Evolutionary conservation across 2,329 filamentous ascomycete genomes (phyloP).

Genomic region (Fusarium staphyleae): DNA sequence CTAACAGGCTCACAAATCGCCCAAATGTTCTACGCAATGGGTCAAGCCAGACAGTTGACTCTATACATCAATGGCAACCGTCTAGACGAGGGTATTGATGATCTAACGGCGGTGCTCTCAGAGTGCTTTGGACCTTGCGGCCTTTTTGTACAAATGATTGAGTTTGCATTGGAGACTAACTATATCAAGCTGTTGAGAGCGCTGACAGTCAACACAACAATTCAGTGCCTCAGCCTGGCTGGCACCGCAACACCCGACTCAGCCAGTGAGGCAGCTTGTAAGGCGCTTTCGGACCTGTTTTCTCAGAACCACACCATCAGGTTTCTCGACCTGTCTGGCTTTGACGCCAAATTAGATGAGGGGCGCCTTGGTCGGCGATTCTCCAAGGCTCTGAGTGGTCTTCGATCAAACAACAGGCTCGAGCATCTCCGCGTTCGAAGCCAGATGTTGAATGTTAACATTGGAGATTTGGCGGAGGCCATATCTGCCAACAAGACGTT

Average conservation of each 20-base stretch:
- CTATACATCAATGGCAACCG: slow-evolving; percentile 60
- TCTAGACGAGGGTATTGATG: slow-evolving; percentile 59
- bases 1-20: slow-evolving; percentile 59
- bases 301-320: slow-evolving; percentile 58
- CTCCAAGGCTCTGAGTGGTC: slow-evolving; percentile 56
- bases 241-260: slow-evolving; percentile 60
- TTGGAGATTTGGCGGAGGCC: slow-evolving; percentile 59
- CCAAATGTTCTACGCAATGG: slow-evolving; percentile 59
- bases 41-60: slow-evolving; percentile 55
- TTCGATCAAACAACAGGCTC: slow-evolving; percentile 53
- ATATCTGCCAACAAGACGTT: slow-evolving; percentile 58
- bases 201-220: slow-evolving; percentile 57
- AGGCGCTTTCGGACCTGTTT: slow-evolving; percentile 59
- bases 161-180: slow-evolving; percentile 59
- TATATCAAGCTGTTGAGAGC: slow-evolving; percentile 60
- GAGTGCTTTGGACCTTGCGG: slow-evolving; percentile 57
- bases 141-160: slow-evolving; percentile 64
- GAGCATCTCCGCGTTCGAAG: slow-evolving; percentile 63
- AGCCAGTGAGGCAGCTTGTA: slow-evolving; percentile 55
- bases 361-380: slow-evolving; percentile 62
- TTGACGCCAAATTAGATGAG: slow-evolving; percentile 64
- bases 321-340: slow-evolving; percentile 65
- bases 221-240: slow-evolving; percentile 61
- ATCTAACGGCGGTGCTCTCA: slow-evolving; percentile 57
- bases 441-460: slow-evolving; percentile 62